phyloP scores from a whole-genome alignment of 345 rosid genomes.

The Laguncularia racemosa region DNA sequence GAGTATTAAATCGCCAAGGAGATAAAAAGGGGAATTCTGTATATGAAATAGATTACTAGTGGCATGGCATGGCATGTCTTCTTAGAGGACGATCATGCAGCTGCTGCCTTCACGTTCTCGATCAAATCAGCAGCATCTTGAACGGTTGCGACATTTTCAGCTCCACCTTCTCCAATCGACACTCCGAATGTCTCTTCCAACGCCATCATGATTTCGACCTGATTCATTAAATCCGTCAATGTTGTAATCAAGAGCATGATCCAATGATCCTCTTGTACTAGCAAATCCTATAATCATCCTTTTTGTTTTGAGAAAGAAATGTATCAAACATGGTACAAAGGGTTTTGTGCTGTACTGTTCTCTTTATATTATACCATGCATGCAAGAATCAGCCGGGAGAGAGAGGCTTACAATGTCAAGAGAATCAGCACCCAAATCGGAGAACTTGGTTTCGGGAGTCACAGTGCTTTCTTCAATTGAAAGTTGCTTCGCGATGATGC shows the following conservation, averaged over 20 bases:
- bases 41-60: slow-evolving; percentile 1
- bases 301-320: not conserved
- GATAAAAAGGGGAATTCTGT: no score
- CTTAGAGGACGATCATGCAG: slow-evolving; percentile 12
- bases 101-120: slow-evolving; percentile 40
- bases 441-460: slow-evolving; percentile 53
- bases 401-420: slow-evolving; percentile 39
- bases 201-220: slow-evolving; percentile 70
- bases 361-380: no score
- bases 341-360: no score
- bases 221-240: not conserved
- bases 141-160: slow-evolving; percentile 46
- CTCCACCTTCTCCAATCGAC: slow-evolving; percentile 54
- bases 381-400: no score
- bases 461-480: slow-evolving; percentile 42
- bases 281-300: no score
- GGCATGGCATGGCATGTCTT: not conserved
- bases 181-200: slow-evolving; percentile 58
- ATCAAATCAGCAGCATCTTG: slow-evolving; percentile 63
- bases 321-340: not conserved
- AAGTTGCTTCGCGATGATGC: slow-evolving; percentile 57
- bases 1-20: no score
- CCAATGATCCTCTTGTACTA: no score
- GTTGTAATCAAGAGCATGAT: not conserved
- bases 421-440: slow-evolving; percentile 69